Percentiles rank a stretch among this genome's conserved stretches.
phyloP scores from a whole-genome alignment of 1,139 yeast genomes.

The Dujonia santamariae region DNA sequence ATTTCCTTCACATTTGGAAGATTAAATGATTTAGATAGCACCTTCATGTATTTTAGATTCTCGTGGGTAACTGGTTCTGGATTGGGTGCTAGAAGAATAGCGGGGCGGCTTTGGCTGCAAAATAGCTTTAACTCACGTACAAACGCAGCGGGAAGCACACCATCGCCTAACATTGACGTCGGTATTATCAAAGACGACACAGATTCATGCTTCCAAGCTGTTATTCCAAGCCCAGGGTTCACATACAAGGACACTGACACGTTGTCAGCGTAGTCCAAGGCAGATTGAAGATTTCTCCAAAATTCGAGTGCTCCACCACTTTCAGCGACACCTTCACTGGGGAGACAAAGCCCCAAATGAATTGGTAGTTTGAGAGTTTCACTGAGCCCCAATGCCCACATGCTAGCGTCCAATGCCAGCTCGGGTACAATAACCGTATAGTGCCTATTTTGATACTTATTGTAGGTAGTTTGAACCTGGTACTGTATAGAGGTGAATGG shows the following conservation, averaged over 20 bases:
- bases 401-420: neutral
- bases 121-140: neutral
- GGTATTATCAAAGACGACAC: slow-evolving; percentile 1
- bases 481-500: slow-evolving; percentile 1
- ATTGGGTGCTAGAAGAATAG: slow-evolving; percentile 9
- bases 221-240: neutral
- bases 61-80: slow-evolving; percentile 5
- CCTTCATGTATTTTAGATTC: slow-evolving; percentile 4
- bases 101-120: slow-evolving; percentile 4
- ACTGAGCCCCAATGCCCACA: neutral
- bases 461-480: neutral
- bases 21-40: slow-evolving; percentile 13
- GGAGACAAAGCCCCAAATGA: slow-evolving; percentile 3
- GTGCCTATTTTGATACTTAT: neutral
- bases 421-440: slow-evolving; percentile 3
- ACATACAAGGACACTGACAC: slow-evolving; percentile 42
- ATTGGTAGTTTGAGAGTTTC: neutral
- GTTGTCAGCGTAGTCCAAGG: slow-evolving; percentile 36
- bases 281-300: slow-evolving; percentile 2
- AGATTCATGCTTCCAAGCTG: neutral
- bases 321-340: slow-evolving; percentile 1
- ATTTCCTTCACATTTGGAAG: neutral
- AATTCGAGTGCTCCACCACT: slow-evolving; percentile 1
- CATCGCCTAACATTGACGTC: neutral
- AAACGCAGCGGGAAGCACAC: neutral